These are phyloP conservation scores for Yarrowia sp. DNA, from an alignment of 805 yeast species.

Conservation along the genomic window DNA sequence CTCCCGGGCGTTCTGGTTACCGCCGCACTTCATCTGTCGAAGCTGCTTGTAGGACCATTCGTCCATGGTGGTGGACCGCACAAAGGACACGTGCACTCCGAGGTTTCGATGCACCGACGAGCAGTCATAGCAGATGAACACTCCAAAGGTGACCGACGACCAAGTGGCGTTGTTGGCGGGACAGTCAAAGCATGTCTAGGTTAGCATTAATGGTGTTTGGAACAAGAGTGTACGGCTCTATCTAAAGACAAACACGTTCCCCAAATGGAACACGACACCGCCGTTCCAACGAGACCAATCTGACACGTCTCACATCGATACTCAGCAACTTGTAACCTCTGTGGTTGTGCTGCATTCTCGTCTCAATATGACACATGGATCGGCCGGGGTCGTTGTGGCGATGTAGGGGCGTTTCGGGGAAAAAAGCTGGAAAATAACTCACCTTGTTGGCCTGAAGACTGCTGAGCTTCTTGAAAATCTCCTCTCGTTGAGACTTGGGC, in stretches of 20 bases:
- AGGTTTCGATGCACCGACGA: slow-evolving; percentile 92
- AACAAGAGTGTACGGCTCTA: too few species aligned
- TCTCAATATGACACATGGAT: too few species aligned
- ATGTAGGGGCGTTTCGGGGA: neutral
- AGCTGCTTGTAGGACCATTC: slow-evolving; percentile 91
- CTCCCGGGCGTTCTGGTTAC: slow-evolving; percentile 82
- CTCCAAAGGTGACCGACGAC: slow-evolving; percentile 97
- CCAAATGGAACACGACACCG: too few species aligned
- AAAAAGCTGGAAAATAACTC: neutral
- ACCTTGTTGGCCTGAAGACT: slow-evolving; percentile 70
- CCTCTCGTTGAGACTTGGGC: slow-evolving; percentile 61
- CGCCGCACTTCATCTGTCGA: slow-evolving; percentile 91
- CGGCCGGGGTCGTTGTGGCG: neutral
- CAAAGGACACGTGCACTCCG: slow-evolving; percentile 96
- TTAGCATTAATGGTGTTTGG: neutral
- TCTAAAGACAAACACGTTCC: too few species aligned
- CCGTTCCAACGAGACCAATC: neutral
- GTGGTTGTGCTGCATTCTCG: too few species aligned
- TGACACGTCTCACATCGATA: neutral
- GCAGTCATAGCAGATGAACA: slow-evolving; percentile 88
- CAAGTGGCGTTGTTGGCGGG: slow-evolving; percentile 93
- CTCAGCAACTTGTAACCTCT: too few species aligned
- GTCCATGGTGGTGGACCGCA: slow-evolving; percentile 86
- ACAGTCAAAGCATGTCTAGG: slow-evolving; percentile 81
- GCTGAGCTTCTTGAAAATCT: slow-evolving; percentile 61